Percentiles rank a stretch among this genome's conserved stretches.
phyloP scores from a whole-genome alignment of 202 grass and related monocot species.

The Musa balbisiana region DNA sequence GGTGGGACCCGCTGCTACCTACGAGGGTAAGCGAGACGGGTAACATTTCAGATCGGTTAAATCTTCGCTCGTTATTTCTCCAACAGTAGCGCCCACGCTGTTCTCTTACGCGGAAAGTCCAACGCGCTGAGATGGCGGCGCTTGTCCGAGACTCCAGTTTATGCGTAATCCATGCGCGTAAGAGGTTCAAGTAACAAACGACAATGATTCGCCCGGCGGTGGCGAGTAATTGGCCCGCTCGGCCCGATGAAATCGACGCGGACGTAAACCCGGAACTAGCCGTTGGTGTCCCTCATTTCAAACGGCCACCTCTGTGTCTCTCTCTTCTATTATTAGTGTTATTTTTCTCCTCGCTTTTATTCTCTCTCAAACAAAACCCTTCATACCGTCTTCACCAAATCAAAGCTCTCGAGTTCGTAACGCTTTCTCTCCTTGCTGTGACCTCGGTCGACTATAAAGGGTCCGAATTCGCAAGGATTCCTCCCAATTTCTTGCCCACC shows the following conservation, averaged over 20 bases:
- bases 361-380: not conserved
- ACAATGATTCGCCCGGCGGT: not conserved
- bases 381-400: not conserved
- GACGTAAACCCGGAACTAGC: not conserved
- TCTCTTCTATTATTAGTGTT: not conserved
- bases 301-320: not conserved
- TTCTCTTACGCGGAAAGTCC: no score
- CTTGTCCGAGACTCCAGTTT: no score
- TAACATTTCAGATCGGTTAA: no score
- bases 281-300: constrained; percentile 1
- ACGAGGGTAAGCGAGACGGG: no score
- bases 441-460: no score
- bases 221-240: not conserved
- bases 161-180: no score
- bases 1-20: no score
- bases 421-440: no score
- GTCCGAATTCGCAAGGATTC: not conserved
- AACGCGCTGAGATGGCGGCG: no score
- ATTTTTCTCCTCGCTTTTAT: not conserved
- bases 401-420: not conserved
- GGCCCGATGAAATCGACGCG: not conserved
- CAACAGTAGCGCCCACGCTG: no score
- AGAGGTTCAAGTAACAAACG: no score
- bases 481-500: not conserved
- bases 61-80: no score